These are phyloP conservation scores for Acer negundo DNA, from an alignment of 345 rosid species.

Conservation along the genomic window DNA sequence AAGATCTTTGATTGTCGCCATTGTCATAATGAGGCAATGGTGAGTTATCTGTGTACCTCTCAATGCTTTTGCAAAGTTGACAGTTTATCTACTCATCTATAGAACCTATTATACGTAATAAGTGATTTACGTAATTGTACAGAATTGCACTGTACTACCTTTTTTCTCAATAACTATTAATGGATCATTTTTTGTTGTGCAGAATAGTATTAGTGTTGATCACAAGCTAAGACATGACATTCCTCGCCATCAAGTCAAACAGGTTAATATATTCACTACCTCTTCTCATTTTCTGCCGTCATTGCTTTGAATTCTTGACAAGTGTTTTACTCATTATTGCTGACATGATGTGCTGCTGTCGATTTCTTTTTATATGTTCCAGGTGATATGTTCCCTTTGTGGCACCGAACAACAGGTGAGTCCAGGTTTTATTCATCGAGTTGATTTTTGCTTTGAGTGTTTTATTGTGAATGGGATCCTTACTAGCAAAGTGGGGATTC, in stretches of 20 bases:
- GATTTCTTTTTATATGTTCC: conserved; percentile 12
- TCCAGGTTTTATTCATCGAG: conserved; percentile 11
- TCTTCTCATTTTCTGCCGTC: background rate
- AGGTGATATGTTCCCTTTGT: conserved; percentile 82
- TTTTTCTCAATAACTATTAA: background rate
- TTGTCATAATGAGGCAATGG: conserved; percentile 85
- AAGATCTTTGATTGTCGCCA: conserved; percentile 86
- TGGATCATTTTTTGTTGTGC: conserved; percentile 22
- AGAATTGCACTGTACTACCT: background rate
- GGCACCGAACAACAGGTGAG: conserved; percentile 86
- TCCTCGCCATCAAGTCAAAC: conserved; percentile 69
- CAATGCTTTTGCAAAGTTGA: background rate
- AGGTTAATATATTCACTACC: conserved; percentile 38
- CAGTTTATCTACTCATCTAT: background rate
- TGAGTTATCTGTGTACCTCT: conserved; percentile 15
- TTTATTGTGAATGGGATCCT: background rate
- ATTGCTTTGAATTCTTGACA: background rate
- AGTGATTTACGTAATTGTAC: background rate
- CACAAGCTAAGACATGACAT: conserved; percentile 71
- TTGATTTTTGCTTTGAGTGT: background rate
- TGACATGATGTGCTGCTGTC: conserved; percentile 11
- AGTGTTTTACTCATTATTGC: background rate
- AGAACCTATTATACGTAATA: background rate
- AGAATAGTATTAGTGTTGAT: conserved; percentile 67
- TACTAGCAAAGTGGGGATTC: background rate